Evolutionary conservation across 352 stramenopile genomes (phyloP).

Genomic region (Elongisporangium prolatum): DNA sequence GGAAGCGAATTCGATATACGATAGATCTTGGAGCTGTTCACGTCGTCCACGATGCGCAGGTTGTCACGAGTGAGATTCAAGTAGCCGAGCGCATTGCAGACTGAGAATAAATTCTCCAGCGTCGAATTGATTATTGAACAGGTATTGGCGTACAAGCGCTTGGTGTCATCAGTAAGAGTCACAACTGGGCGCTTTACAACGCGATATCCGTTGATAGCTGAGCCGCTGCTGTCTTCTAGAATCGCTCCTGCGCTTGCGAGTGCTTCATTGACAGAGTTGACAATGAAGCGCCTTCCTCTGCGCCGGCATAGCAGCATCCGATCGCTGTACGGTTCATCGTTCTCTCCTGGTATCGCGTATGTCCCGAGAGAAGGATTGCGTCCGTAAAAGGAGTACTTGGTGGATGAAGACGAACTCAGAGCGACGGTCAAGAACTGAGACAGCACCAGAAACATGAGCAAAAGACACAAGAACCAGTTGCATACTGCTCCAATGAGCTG

Average conservation of each 20-base stretch:
- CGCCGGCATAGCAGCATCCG: conserved; percentile 35
- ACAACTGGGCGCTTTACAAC: background rate
- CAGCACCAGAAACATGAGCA: conserved; percentile 20
- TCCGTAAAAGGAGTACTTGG: conserved; percentile 10
- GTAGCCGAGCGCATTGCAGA: conserved; percentile 23
- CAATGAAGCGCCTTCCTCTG: background rate
- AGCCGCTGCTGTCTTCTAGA: background rate
- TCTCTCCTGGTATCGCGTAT: conserved; percentile 18
- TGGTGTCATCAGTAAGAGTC: background rate
- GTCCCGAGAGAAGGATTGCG: conserved; percentile 8
- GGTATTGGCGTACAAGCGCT: background rate
- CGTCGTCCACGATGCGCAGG: conserved; percentile 19
- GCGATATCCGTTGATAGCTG: conserved; percentile 17
- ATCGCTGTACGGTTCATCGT: conserved; percentile 49
- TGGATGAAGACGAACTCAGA: background rate
- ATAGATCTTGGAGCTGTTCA: conserved; percentile 18
- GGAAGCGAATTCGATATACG: conserved; percentile 23
- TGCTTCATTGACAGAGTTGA: background rate
- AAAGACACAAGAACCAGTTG: conserved; percentile 27
- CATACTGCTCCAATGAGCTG: conserved; percentile 6
- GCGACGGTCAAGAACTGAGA: conserved; percentile 22
- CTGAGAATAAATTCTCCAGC: conserved; percentile 17
- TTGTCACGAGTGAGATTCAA: conserved; percentile 5
- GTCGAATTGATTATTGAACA: conserved; percentile 23
- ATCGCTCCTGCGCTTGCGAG: background rate